Conservation (phyloP, 2,329 filamentous ascomycete species). For the Leptodontidium sp. region DNA sequence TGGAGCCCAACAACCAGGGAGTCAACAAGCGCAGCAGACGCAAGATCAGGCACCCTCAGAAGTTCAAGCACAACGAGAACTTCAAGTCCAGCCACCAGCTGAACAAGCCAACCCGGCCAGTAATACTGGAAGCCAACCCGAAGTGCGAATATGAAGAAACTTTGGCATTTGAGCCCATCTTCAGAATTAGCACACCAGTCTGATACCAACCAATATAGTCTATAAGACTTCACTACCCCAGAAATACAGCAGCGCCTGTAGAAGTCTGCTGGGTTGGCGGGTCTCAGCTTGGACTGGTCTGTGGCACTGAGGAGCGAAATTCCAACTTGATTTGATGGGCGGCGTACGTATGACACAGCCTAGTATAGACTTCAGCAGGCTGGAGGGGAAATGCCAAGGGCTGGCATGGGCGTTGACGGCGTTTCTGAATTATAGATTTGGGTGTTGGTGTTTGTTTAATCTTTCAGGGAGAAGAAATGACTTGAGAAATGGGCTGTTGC, state of each 20-base stretch:
- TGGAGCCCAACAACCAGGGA: slow-evolving; percentile 1
- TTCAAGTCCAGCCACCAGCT: slow-evolving; percentile 5
- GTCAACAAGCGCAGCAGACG: background rate
- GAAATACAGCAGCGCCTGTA: no score
- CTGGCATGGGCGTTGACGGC: slow-evolving; percentile 9
- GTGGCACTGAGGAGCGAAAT: background rate
- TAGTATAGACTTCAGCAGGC: slow-evolving; percentile 14
- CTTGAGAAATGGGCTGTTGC: slow-evolving; percentile 7
- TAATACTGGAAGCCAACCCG: background rate
- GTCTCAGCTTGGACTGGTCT: background rate
- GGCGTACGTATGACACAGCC: background rate
- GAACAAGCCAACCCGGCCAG: background rate
- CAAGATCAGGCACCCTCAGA: background rate
- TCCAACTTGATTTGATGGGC: background rate
- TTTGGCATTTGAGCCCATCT: background rate
- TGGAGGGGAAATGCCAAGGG: background rate
- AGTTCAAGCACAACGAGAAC: background rate
- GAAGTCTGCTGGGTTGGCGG: background rate
- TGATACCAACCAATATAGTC: background rate
- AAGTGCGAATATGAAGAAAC: background rate
- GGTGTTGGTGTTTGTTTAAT: slow-evolving; percentile 7
- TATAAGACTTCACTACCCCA: no score
- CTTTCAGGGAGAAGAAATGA: background rate
- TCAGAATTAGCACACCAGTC: background rate
- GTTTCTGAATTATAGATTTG: background rate